A percentile compares a stretch with the other conserved stretches of the same genome.
Evolutionary conservation across 208 protist species (phyloP).

Genomic region (Phytomonas sp.): DNA sequence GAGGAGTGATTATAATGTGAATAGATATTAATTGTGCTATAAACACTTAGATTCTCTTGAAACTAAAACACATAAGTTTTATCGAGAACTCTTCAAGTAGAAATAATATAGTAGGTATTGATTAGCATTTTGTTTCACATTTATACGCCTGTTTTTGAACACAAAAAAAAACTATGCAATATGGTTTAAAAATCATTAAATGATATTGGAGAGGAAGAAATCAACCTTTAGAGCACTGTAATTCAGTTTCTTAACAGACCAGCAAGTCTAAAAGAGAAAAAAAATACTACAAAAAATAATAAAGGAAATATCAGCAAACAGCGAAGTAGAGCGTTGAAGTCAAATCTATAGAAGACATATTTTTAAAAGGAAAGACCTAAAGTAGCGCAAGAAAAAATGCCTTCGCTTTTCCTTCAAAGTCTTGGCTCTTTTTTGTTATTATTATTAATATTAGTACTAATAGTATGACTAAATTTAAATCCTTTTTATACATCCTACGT

Average conservation of each 20-base stretch:
- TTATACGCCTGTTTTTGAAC: background rate
- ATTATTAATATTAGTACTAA: background rate
- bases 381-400: background rate
- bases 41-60: constrained; percentile 6
- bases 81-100: background rate
- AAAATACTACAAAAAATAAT: constrained; percentile 10
- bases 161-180: background rate
- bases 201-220: constrained; percentile 5
- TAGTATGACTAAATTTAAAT: constrained; percentile 9
- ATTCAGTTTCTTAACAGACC: background rate
- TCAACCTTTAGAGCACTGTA: background rate
- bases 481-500: constrained; percentile 15
- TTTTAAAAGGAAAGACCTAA: constrained; percentile 3
- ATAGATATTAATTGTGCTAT: constrained; percentile 14
- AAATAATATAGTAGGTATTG: background rate
- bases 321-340: constrained; percentile 2
- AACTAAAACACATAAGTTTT: background rate
- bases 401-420: background rate
- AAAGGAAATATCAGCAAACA: constrained; percentile 10
- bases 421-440: background rate
- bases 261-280: constrained; percentile 8
- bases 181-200: background rate
- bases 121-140: background rate
- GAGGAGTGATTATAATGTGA: constrained; percentile 7
- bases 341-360: constrained; percentile 10